Evolutionary conservation across 2,329 filamentous ascomycete species (phyloP).

Genomic region (Xylariaceae sp.): DNA sequence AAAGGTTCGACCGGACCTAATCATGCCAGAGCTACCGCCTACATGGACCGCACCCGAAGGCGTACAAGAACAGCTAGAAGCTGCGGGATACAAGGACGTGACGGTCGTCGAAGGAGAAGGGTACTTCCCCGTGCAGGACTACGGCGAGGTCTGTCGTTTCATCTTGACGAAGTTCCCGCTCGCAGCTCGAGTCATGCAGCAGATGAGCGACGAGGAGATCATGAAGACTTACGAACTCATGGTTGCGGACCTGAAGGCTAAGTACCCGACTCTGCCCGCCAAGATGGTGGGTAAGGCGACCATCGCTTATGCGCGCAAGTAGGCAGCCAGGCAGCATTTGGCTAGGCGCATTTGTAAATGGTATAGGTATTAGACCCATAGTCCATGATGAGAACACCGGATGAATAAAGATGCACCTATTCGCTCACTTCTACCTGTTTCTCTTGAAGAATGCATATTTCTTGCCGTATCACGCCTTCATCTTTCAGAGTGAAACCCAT

Average conservation of each 20-base stretch:
- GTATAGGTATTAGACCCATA: too few species aligned
- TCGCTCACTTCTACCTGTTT: too few species aligned
- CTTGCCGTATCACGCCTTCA: too few species aligned
- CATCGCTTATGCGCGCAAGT: conserved; percentile 1
- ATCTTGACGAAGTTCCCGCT: not conserved
- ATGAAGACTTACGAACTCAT: not conserved
- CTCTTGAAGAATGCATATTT: too few species aligned
- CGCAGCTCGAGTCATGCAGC: not conserved
- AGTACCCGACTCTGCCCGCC: not conserved
- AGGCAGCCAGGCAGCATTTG: too few species aligned
- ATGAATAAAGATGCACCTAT: too few species aligned
- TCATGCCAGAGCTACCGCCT: not conserved
- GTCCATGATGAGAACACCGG: too few species aligned
- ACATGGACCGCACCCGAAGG: not conserved
- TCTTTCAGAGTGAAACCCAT: too few species aligned
- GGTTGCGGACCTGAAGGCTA: not conserved
- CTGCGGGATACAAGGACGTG: not conserved
- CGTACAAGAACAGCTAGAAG: not conserved
- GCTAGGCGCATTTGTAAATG: too few species aligned
- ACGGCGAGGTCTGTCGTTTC: not conserved
- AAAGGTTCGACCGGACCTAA: not conserved
- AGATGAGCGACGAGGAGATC: not conserved
- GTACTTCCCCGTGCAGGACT: not conserved
- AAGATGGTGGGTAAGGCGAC: conserved; percentile 1
- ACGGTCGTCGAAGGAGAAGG: not conserved